Conservation (phyloP, 257 asterid genomes). For the Gentiana dahurica region DNA sequence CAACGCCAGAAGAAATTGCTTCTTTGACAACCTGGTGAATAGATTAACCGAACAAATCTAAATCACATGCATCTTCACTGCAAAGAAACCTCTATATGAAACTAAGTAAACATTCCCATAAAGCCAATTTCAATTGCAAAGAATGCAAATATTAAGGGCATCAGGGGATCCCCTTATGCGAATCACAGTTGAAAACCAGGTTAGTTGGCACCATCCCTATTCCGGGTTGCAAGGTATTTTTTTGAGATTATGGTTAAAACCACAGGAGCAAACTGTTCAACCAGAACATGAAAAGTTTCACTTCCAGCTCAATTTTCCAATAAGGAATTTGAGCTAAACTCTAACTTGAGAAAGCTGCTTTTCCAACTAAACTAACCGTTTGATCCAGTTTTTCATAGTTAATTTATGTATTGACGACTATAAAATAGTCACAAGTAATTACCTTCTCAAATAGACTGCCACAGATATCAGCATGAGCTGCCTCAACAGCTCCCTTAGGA, state of each 20-base stretch:
- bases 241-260: background rate
- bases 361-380: too few relatives aligned
- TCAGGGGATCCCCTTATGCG: background rate
- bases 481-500: constrained; percentile 85
- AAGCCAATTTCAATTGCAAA: background rate
- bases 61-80: background rate
- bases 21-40: constrained; percentile 67
- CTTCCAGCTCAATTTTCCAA: background rate
- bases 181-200: too few relatives aligned
- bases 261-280: background rate
- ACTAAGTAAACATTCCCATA: background rate
- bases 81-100: background rate
- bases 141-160: background rate
- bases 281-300: background rate
- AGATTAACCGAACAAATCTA: constrained; percentile 1
- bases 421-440: background rate
- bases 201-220: background rate
- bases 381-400: too few relatives aligned
- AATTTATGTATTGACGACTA: background rate
- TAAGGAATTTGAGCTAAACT: too few relatives aligned
- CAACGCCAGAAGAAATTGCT: constrained; percentile 72
- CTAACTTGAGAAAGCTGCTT: too few relatives aligned
- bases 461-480: constrained; percentile 85
- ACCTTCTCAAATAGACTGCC: constrained; percentile 96
- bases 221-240: too few relatives aligned